These are phyloP conservation scores for Sordariomycetes sp. DNA, from an alignment of 2,329 filamentous ascomycete species.

Conservation along the genomic window DNA sequence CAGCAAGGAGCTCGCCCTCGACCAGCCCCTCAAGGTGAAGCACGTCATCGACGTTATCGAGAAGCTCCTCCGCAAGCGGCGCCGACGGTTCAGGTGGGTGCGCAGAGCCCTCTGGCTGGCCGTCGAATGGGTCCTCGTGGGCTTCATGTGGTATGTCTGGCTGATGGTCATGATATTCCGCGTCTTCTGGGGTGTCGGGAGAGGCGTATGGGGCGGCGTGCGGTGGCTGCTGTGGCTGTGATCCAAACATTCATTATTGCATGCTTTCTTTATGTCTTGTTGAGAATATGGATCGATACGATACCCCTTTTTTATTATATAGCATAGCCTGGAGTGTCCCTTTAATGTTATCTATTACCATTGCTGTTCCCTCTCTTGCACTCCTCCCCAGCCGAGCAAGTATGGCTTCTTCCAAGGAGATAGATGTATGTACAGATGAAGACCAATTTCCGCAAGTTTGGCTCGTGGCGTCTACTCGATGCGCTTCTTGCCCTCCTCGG, in stretches of 20 bases:
- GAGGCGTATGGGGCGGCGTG: constrained; percentile 48
- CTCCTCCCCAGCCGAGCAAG: too few species aligned
- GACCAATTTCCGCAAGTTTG: too few species aligned
- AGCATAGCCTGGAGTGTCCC: constrained; percentile 4
- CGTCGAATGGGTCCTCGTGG: constrained; percentile 81
- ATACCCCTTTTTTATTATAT: neutral
- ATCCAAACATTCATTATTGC: constrained; percentile 8
- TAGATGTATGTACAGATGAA: constrained; percentile 1
- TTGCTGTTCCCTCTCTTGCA: constrained; percentile 4
- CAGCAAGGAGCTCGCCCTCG: constrained; percentile 64
- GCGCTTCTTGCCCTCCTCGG: constrained; percentile 97
- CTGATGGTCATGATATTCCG: constrained; percentile 72
- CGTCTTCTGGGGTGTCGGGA: constrained; percentile 52
- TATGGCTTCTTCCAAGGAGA: too few species aligned
- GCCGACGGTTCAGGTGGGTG: constrained; percentile 62
- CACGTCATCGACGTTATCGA: constrained; percentile 71
- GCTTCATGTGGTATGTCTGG: constrained; percentile 93
- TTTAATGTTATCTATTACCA: constrained; percentile 5
- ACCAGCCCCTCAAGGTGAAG: constrained; percentile 73
- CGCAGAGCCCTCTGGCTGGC: constrained; percentile 69
- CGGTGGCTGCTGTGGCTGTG: constrained; percentile 80
- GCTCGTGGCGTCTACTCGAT: constrained; percentile 78
- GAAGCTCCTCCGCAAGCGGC: constrained; percentile 61
- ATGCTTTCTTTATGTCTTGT: too few species aligned
- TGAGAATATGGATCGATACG: too few species aligned